Percentiles rank a stretch among this genome's conserved stretches.
These are phyloP conservation scores for Trichoderma parareesei DNA, from an alignment of 495 filamentous ascomycete species.

Conservation along the genomic window DNA sequence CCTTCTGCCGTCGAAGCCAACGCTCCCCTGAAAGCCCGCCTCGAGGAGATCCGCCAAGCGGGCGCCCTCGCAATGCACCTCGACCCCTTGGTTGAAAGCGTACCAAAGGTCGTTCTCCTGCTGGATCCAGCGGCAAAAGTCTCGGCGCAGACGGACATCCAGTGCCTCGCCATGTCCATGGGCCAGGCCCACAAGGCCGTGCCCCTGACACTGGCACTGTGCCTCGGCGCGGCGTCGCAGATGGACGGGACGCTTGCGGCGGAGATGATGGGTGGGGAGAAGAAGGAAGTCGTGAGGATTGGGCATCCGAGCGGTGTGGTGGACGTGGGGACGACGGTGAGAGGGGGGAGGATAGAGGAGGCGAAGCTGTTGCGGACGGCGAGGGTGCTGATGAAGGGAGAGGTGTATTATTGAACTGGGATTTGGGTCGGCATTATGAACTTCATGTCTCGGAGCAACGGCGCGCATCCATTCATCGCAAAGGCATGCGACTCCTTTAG, in stretches of 20 bases:
- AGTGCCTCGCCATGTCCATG: conserved; percentile 40
- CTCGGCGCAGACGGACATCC: conserved; percentile 30
- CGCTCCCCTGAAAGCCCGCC: conserved; percentile 34
- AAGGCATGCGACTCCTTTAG: too few relatives aligned
- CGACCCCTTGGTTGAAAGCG: conserved; percentile 43
- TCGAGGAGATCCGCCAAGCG: conserved; percentile 54
- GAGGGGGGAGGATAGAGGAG: conserved; percentile 30
- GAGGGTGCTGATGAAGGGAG: conserved; percentile 47
- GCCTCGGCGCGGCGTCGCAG: conserved; percentile 49
- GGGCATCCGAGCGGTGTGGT: conserved; percentile 56
- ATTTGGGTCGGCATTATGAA: background rate
- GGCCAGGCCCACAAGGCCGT: conserved; percentile 58
- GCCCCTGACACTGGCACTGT: conserved; percentile 53
- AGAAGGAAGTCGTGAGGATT: conserved; percentile 37
- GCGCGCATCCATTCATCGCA: background rate
- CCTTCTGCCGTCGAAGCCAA: conserved; percentile 46
- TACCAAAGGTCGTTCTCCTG: conserved; percentile 62
- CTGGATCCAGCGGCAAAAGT: conserved; percentile 17
- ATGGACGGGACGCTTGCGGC: conserved; percentile 41
- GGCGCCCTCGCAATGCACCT: conserved; percentile 60
- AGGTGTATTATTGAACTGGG: conserved; percentile 39
- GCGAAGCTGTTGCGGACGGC: conserved; percentile 48
- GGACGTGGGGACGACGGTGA: conserved; percentile 42
- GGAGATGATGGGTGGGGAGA: conserved; percentile 21
- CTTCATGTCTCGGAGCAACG: background rate